These are phyloP conservation scores for Triticum dicoccoides DNA, from an alignment of 176 grass and related monocot genomes.

Conservation along the genomic window DNA sequence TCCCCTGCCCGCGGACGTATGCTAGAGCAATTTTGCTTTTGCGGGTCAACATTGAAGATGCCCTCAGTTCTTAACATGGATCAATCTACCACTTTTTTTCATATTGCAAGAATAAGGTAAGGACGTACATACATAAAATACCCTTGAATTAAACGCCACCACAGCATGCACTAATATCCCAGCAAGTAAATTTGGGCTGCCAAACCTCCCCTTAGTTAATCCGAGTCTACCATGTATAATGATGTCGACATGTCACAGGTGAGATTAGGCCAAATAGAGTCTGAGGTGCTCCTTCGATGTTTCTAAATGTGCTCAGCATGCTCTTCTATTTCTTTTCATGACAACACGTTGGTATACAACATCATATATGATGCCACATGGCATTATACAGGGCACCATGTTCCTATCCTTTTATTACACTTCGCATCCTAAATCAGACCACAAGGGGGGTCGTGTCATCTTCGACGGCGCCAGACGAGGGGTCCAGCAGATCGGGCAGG, in stretches of 20 bases:
- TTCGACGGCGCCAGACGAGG: neutral
- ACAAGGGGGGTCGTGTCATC: constrained; percentile 18
- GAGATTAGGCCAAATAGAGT: neutral
- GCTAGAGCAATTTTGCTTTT: no score
- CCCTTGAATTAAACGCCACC: no score
- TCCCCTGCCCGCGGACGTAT: no score
- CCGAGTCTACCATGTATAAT: neutral
- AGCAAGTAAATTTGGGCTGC: neutral
- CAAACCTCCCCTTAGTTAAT: neutral
- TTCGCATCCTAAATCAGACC: constrained; percentile 8
- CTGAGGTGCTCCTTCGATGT: neutral
- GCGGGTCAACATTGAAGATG: no score
- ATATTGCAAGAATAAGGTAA: no score
- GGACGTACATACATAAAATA: no score
- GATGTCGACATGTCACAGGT: neutral
- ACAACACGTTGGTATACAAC: neutral
- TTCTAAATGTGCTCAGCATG: neutral
- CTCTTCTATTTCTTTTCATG: constrained; percentile 10
- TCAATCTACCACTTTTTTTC: no score
- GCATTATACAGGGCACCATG: neutral
- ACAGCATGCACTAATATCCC: neutral
- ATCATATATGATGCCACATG: neutral
- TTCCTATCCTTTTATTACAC: neutral
- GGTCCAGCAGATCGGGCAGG: constrained; percentile 46
- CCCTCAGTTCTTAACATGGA: no score